Evolutionary conservation across 2,329 filamentous ascomycete species (phyloP), one percentile per base, ranked within the genome.

Genomic region (Alternaria triticina): DNA sequence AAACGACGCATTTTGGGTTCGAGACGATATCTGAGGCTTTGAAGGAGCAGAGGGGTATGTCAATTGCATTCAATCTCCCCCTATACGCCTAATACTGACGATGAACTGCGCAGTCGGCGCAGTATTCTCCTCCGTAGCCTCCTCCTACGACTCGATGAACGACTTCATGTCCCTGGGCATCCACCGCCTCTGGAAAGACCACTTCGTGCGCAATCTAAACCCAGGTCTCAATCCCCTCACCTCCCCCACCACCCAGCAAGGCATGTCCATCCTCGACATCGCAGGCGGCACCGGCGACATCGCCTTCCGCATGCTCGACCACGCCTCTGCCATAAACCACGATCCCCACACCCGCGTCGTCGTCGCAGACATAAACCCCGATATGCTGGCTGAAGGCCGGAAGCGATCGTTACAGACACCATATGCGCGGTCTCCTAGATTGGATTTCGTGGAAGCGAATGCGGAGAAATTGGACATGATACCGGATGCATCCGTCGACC

Each of bases 161-260:
- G 96, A 99, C 80, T 87, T 98, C 71, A 99, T 99, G 96, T 98
- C 96, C 8, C 88, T 99, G 51, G 96, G 96, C 59, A 94, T 97
- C 82, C 96, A 99, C 81, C 91, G 96, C 46, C 84, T 99, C 40
- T 99, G 96, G 96, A 99, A 92, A 84, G 95, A 98, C 82, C 90
- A 97, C 82, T 99, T 98, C 80, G 95, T 99, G 49, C 90, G 92
- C 70, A 91, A 90, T 33, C 88, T 99, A 30, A 96, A 97, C 79
- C 95, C 96, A 0, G 94, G 94, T 68, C 87, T 83, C 1, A 82
- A 83, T 70, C 84, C 74, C 58, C 84, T 79, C 70, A 85, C 79
- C 50, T 80, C 85, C 2, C 30, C 67, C 4, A 55, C 70, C 7
- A 60, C 62, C 3, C 56, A 62, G 6, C 78, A 83, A 56, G 86